Conservation (phyloP, 441 rosid genomes). For the Erodium moschatum region DNA sequence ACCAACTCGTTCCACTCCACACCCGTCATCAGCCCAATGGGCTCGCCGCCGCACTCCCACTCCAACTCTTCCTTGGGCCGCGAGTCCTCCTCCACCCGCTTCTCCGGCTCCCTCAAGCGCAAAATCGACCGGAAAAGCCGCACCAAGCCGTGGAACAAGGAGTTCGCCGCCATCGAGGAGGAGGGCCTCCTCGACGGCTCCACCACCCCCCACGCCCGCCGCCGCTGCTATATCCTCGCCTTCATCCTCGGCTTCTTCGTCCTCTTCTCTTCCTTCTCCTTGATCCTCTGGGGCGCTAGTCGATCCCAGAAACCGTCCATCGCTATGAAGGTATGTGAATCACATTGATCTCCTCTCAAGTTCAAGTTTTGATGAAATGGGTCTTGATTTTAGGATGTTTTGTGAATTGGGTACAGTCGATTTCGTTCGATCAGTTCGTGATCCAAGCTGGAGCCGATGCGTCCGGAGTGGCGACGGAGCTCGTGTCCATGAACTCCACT, state of each 20-base stretch:
- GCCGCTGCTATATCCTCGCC: constrained; percentile 70
- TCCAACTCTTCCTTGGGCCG: constrained; percentile 33
- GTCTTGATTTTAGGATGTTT: constrained; percentile 15
- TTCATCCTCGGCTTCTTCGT: constrained; percentile 64
- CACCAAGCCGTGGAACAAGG: constrained; percentile 38
- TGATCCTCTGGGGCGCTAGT: constrained; percentile 81
- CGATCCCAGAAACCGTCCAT: constrained; percentile 77
- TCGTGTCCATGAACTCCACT: constrained; percentile 71
- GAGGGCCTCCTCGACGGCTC: not conserved
- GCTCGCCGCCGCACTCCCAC: constrained; percentile 88
- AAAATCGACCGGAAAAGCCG: constrained; percentile 49
- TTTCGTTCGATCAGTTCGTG: constrained; percentile 58
- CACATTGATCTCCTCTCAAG: not conserved
- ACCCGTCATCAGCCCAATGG: constrained; percentile 38
- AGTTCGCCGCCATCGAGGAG: constrained; percentile 26
- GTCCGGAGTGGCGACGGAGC: constrained; percentile 77
- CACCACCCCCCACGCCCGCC: constrained; percentile 16
- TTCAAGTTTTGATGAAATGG: not conserved
- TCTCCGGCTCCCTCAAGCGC: constrained; percentile 42
- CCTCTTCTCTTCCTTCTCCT: constrained; percentile 66
- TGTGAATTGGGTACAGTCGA: constrained; percentile 36
- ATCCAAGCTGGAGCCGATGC: constrained; percentile 90
- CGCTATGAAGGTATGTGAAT: constrained; percentile 43
- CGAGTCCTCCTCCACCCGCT: constrained; percentile 54
- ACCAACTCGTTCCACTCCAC: constrained; percentile 82